Base-by-base conservation (phyloP, 768 basidiomycete species). In the Mycena olivaceomarginata region DNA sequence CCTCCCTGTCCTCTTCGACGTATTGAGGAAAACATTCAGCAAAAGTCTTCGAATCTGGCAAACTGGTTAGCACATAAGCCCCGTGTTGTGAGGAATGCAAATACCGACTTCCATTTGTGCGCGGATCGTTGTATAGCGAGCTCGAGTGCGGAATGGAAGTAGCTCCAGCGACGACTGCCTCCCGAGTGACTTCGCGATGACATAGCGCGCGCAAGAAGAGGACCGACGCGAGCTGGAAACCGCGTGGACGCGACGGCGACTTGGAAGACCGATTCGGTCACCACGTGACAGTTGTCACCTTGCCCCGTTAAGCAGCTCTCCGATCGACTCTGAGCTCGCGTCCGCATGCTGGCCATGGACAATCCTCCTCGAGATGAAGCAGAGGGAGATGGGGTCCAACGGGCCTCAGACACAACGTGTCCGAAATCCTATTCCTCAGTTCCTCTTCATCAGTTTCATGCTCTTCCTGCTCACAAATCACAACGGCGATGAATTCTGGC, bases 21-120 rank as follows among this genome's bases (percentile, higher is more conserved):
- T 92, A 94, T 40, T 91, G 83, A 8, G 93, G 88, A 79, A 94
- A 94, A 81, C 93, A 94, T 85, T 94, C 91, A 43, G 90, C 87
- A 78, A 92, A 92, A 92, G 77, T 91, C 90, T 77, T 91, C 89
- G 77, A 89, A 91, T 67, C 92, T 92, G 72, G 12, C 66, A 15
- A 41, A 20, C 5, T 46, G 56, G 66, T 75, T 67, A 70, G 48
- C 63, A 70, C 11, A 43, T 48, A 41, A 31, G 31, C 31, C 31
- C 31, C 25, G 15, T 46, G 39, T 16, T 16, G 31, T 31, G 6
- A 66, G 18, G 11, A 40, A 45, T 16, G n/a, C 60, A n/a, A 71
- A 20, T 66, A 86, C 90, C 78, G 71, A 92, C 92, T 89, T 89
- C 92, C 92, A 92, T 79, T 92, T 92, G 78, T 90, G 89, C 13